These are phyloP conservation scores for Wallacemonas sp. DNA, from an alignment of 208 protist genomes.

Conservation along the genomic window DNA sequence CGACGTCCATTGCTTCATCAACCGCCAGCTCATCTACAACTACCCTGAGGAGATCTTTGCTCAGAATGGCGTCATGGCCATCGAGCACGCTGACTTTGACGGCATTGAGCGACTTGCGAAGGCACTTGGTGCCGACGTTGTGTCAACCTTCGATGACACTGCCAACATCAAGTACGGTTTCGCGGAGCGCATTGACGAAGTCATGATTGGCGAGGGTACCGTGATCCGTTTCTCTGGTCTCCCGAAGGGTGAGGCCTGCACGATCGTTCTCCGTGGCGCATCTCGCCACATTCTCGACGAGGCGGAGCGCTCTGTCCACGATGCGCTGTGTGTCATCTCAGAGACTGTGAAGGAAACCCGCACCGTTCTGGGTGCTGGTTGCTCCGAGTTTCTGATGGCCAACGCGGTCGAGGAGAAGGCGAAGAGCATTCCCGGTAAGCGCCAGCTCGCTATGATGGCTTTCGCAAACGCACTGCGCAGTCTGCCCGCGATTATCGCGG, in stretches of 20 bases:
- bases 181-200: slow-evolving; percentile 97
- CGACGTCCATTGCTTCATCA: slow-evolving; percentile 99
- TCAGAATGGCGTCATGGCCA: slow-evolving; percentile 96
- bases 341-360: slow-evolving; percentile 95
- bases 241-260: slow-evolving; percentile 96
- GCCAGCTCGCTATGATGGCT: slow-evolving; percentile 93
- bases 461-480: slow-evolving; percentile 97
- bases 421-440: slow-evolving; percentile 76
- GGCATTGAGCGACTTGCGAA: slow-evolving; percentile 95
- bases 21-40: slow-evolving; percentile 99
- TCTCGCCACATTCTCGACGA: slow-evolving; percentile 99
- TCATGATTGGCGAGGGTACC: slow-evolving; percentile 98
- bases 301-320: slow-evolving; percentile 99
- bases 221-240: slow-evolving; percentile 98
- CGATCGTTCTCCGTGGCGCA: slow-evolving; percentile 99
- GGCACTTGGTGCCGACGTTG: slow-evolving; percentile 98
- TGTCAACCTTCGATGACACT: slow-evolving; percentile 99
- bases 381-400: slow-evolving; percentile 98
- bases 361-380: slow-evolving; percentile 97
- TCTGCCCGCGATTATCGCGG: slow-evolving; percentile 97
- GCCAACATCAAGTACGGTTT: slow-evolving; percentile 95
- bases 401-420: slow-evolving; percentile 97
- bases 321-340: slow-evolving; percentile 99
- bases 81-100: slow-evolving; percentile 99
- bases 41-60: slow-evolving; percentile 99